Conservation (phyloP, 805 yeast species). For the Metschnikowia hibisci region DNA sequence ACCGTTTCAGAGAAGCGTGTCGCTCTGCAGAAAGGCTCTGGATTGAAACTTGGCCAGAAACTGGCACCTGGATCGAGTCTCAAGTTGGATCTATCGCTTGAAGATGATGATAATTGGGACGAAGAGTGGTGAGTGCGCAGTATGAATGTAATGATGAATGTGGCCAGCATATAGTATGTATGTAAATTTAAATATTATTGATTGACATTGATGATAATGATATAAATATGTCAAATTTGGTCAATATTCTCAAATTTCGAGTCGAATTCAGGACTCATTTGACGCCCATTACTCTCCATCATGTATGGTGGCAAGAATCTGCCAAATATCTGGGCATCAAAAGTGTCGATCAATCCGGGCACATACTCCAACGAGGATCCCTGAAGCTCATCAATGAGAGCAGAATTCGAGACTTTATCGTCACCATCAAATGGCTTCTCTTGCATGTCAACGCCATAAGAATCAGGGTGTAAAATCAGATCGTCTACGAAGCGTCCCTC, state of each 20-base stretch:
- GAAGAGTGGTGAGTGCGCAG: conserved; percentile 14
- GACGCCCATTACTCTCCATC: conserved; percentile 38
- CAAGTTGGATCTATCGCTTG: conserved; percentile 24
- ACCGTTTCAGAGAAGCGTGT: not conserved
- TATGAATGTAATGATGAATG: not conserved
- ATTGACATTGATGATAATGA: too few species aligned
- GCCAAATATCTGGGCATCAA: conserved; percentile 84
- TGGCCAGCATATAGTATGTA: not conserved
- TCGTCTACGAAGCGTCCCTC: not conserved
- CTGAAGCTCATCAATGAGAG: conserved; percentile 3
- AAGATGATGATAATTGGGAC: conserved; percentile 32
- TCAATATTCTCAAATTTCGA: not conserved
- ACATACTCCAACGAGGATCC: conserved; percentile 41
- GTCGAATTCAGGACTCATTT: not conserved
- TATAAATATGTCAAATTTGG: too few species aligned
- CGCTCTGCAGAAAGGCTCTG: conserved; percentile 2
- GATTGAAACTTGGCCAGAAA: conserved; percentile 23
- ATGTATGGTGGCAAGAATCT: conserved; percentile 80
- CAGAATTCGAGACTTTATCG: not conserved
- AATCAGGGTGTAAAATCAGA: not conserved
- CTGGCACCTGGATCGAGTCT: conserved; percentile 22
- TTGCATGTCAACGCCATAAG: not conserved
- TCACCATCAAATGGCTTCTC: not conserved
- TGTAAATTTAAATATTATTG: not conserved
- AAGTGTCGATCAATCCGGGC: conserved; percentile 80